A percentile compares a stretch with the other conserved stretches of the same genome.
Evolutionary conservation across 371 early-diverging fungal species (phyloP).

Genomic region (Mortierella sp.): DNA sequence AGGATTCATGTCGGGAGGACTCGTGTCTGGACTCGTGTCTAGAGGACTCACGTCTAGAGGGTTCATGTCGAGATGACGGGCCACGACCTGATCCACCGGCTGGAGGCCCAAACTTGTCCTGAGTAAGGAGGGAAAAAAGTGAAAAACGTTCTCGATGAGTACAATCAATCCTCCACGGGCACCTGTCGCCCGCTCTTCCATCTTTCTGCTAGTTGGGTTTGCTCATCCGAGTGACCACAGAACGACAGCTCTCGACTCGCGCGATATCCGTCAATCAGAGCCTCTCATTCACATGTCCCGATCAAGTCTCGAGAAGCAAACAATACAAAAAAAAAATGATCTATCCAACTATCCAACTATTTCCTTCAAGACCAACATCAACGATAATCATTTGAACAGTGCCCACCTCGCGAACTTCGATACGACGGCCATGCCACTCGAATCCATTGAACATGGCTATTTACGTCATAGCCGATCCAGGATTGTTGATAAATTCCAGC

Average conservation of each 20-base stretch:
- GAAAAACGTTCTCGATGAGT: slow-evolving; percentile 14
- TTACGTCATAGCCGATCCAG: not conserved
- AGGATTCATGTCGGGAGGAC: slow-evolving; percentile 5
- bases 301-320: not conserved
- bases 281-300: slow-evolving; percentile 1
- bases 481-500: not conserved
- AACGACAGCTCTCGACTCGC: slow-evolving; percentile 7
- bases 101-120: slow-evolving; percentile 53
- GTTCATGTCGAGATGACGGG: slow-evolving; percentile 9
- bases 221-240: not conserved
- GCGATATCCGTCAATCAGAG: slow-evolving; percentile 1
- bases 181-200: not conserved
- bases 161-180: not conserved
- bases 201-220: not conserved
- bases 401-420: slow-evolving; percentile 86
- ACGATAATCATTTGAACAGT: slow-evolving; percentile 20
- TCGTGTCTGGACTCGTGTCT: slow-evolving; percentile 11
- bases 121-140: not conserved
- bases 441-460: slow-evolving; percentile 79
- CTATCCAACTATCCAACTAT: not conserved
- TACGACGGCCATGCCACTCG: slow-evolving; percentile 80
- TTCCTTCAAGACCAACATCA: slow-evolving; percentile 15
- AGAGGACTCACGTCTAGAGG: slow-evolving; percentile 6
- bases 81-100: slow-evolving; percentile 28
- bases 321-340: not conserved